These are phyloP conservation scores for Axilococcus clingmanii DNA, from an alignment of 139 green algal species.

Conservation along the genomic window DNA sequence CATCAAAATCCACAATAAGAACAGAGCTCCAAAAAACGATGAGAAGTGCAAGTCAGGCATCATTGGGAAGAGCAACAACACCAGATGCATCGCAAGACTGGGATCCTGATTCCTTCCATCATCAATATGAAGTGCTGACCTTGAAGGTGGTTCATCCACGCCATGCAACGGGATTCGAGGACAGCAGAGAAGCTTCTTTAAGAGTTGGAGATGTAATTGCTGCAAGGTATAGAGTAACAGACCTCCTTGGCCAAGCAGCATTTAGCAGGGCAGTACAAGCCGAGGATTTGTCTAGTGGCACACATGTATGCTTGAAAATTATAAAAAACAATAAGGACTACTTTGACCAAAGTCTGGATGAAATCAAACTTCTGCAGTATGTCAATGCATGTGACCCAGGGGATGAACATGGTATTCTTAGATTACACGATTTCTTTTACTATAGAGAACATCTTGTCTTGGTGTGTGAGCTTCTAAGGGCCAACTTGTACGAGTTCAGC, in stretches of 20 bases:
- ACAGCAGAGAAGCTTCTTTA: slow-evolving; percentile 81
- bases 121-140: slow-evolving; percentile 66
- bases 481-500: slow-evolving; percentile 97
- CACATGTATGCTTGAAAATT: slow-evolving; percentile 93
- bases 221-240: slow-evolving; percentile 84
- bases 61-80: too few relatives aligned
- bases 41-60: too few relatives aligned
- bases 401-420: slow-evolving; percentile 79
- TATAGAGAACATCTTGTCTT: slow-evolving; percentile 96
- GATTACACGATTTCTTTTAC: slow-evolving; percentile 96
- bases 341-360: slow-evolving; percentile 93
- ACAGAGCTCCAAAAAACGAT: too few relatives aligned
- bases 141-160: slow-evolving; percentile 57
- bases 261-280: slow-evolving; percentile 93
- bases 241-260: slow-evolving; percentile 81
- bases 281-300: slow-evolving; percentile 75
- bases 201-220: slow-evolving; percentile 77
- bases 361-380: slow-evolving; percentile 91
- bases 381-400: slow-evolving; percentile 79
- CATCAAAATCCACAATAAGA: too few relatives aligned
- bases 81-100: slow-evolving; percentile 21
- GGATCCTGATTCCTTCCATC: slow-evolving; percentile 34
- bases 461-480: slow-evolving; percentile 89
- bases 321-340: slow-evolving; percentile 99
- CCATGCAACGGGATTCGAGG: slow-evolving; percentile 82